Conservation (phyloP, 257 asterid species). For the Nicotiana knightiana region DNA sequence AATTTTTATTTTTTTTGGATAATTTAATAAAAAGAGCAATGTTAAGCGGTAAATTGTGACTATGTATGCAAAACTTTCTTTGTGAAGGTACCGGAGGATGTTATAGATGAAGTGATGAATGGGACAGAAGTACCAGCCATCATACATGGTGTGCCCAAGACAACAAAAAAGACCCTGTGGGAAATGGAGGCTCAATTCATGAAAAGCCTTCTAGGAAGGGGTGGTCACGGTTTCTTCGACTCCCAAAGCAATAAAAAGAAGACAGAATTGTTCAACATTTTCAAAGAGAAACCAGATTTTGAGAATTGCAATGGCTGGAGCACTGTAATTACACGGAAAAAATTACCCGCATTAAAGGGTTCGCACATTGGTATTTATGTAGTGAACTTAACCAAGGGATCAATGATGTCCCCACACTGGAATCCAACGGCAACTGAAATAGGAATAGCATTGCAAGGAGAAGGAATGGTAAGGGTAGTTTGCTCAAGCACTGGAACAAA, state of each 20-base stretch:
- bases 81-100: constrained; percentile 45
- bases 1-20: neutral
- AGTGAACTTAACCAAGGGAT: constrained; percentile 82
- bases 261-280: constrained; percentile 42
- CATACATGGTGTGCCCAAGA: constrained; percentile 30
- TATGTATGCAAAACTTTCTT: neutral
- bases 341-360: constrained; percentile 37
- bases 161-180: constrained; percentile 14
- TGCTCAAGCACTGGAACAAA: constrained; percentile 30
- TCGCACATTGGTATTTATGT: constrained; percentile 54
- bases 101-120: constrained; percentile 42
- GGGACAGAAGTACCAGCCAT: constrained; percentile 51
- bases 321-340: constrained; percentile 48
- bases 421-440: constrained; percentile 73
- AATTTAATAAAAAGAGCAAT: neutral
- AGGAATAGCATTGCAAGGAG: constrained; percentile 51
- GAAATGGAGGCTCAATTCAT: constrained; percentile 33
- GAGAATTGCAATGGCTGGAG: constrained; percentile 88
- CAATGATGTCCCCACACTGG: constrained; percentile 99
- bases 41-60: neutral
- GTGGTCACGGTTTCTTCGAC: constrained; percentile 24
- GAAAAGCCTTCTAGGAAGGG: constrained; percentile 26
- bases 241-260: constrained; percentile 35
- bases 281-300: constrained; percentile 58
- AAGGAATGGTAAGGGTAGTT: constrained; percentile 61